Conservation (phyloP, 2,329 filamentous ascomycete genomes). For the Trichoderma pleuroti region DNA sequence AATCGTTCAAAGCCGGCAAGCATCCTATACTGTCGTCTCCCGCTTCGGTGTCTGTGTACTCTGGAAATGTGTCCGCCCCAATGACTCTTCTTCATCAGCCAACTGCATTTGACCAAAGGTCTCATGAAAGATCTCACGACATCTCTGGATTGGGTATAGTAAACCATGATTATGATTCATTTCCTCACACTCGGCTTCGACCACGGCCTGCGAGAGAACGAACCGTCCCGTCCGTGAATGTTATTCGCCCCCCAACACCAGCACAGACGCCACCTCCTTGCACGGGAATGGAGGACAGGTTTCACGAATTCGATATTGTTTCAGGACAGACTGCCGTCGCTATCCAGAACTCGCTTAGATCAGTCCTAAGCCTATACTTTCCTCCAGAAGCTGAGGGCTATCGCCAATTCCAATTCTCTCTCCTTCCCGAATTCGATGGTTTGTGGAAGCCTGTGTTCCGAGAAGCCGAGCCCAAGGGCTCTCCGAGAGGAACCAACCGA, state of each 20-base stretch:
- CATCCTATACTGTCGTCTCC: conserved; percentile 29
- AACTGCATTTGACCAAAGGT: not conserved
- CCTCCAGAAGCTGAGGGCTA: conserved; percentile 46
- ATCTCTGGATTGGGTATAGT: not conserved
- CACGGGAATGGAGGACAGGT: conserved; percentile 33
- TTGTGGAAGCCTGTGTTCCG: conserved; percentile 53
- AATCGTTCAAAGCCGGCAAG: conserved; percentile 37
- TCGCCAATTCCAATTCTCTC: conserved; percentile 45
- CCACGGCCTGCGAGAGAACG: conserved; percentile 25
- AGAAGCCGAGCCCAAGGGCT: conserved; percentile 32
- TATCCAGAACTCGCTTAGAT: conserved; percentile 56
- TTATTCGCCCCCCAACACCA: conserved; percentile 41
- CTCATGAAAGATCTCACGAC: not conserved
- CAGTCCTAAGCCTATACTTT: conserved; percentile 50
- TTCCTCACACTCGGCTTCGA: conserved; percentile 35
- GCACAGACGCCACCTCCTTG: conserved; percentile 41
- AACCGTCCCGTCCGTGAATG: conserved; percentile 25
- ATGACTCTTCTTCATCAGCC: conserved; percentile 28
- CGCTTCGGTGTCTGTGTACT: conserved; percentile 23
- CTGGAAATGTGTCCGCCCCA: conserved; percentile 24
- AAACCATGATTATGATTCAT: conserved; percentile 47
- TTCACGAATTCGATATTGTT: conserved; percentile 44
- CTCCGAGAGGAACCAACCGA: conserved; percentile 32
- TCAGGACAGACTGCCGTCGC: conserved; percentile 47
- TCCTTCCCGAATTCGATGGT: conserved; percentile 47